Evolutionary conservation across 2,329 filamentous ascomycete genomes (phyloP).

Genomic region (Ceratocystis papillata): DNA sequence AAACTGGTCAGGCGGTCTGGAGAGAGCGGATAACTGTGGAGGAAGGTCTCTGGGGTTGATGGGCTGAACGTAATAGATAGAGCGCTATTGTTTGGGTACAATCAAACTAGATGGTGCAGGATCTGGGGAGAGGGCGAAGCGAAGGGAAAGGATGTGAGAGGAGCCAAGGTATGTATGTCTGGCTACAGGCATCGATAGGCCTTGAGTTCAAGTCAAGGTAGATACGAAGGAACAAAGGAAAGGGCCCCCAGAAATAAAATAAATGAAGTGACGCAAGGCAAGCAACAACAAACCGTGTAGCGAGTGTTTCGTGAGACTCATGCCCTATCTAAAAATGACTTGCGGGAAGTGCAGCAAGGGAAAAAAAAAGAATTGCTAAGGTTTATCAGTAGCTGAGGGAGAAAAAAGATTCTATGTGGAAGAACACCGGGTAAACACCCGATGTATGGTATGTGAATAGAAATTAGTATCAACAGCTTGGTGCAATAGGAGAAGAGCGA

Average conservation of each 20-base stretch:
- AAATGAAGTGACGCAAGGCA: neutral
- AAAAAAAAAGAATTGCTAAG: too few species aligned
- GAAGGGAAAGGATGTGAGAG: slow-evolving; percentile 9
- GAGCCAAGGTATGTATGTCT: neutral
- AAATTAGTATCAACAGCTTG: too few species aligned
- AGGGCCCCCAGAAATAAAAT: neutral
- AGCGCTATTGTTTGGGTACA: slow-evolving; percentile 9
- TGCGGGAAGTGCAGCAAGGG: too few species aligned
- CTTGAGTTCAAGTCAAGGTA: neutral
- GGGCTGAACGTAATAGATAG: neutral
- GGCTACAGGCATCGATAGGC: slow-evolving; percentile 6
- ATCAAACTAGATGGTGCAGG: slow-evolving; percentile 8
- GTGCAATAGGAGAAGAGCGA: too few species aligned
- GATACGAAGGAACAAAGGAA: neutral
- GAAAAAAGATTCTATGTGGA: too few species aligned
- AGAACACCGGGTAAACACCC: too few species aligned
- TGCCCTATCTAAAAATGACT: too few species aligned
- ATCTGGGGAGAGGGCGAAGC: slow-evolving; percentile 11
- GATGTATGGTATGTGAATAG: too few species aligned
- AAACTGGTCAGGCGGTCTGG: neutral
- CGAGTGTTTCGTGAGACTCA: too few species aligned
- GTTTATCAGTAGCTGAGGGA: too few species aligned
- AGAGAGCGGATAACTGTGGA: neutral
- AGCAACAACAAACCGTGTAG: too few species aligned
- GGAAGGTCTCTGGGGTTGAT: neutral